Evolutionary conservation across 179 eudicot genomes (phyloP).

Genomic region (Camellia oleifera): DNA sequence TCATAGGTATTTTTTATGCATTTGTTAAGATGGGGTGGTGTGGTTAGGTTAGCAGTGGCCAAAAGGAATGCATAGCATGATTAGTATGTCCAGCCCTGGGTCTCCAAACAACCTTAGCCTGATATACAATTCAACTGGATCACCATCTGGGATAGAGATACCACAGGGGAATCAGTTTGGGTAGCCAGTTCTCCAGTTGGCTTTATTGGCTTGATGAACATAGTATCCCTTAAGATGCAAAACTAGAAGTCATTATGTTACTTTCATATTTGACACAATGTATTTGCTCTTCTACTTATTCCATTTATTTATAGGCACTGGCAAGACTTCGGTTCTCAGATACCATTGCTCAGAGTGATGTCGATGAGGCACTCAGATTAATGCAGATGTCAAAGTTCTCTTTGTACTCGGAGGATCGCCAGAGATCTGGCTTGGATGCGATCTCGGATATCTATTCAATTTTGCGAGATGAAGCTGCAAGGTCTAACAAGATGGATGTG

Average conservation of each 20-base stretch:
- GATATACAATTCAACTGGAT: neutral
- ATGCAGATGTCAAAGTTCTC: slow-evolving; percentile 99
- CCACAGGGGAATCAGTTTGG: neutral
- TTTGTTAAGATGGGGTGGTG: neutral
- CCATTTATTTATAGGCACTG: slow-evolving; percentile 58
- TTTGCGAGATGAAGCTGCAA: slow-evolving; percentile 93
- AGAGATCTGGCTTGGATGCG: slow-evolving; percentile 90
- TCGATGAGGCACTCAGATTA: slow-evolving; percentile 89
- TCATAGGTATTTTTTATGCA: neutral
- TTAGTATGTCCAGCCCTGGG: neutral
- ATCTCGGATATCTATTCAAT: slow-evolving; percentile 94
- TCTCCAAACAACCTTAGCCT: neutral
- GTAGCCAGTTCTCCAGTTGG: neutral
- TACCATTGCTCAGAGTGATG: slow-evolving; percentile 89
- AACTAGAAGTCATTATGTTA: neutral
- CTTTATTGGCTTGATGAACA: neutral
- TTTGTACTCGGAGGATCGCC: slow-evolving; percentile 95
- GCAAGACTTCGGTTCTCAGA: slow-evolving; percentile 92
- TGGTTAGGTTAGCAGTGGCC: neutral
- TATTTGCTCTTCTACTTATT: neutral
- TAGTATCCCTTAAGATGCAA: neutral
- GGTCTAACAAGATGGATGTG: slow-evolving; percentile 73
- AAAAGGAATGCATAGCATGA: neutral
- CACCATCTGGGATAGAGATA: neutral
- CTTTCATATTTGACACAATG: neutral